Conservation (phyloP, 1,284 basidiomycete species). For the Ceratobasidium sp. region DNA sequence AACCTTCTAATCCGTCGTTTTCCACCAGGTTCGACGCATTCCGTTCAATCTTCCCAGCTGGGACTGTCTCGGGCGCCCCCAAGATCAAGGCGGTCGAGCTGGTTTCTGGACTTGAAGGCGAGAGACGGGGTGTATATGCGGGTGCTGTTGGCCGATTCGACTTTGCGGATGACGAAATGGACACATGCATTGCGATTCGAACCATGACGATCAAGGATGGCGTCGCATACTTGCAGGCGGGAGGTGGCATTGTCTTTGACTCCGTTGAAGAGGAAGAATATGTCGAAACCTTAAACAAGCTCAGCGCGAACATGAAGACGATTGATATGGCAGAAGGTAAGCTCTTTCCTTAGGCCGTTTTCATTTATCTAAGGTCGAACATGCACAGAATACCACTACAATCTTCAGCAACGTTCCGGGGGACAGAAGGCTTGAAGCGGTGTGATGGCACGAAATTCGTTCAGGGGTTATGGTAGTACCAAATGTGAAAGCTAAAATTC, state of each 20-base stretch:
- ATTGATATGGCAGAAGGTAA: slow-evolving; percentile 91
- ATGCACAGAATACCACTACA: slow-evolving; percentile 73
- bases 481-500: slow-evolving; percentile 5
- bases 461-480: not conserved
- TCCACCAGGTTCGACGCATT: slow-evolving; percentile 92
- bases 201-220: slow-evolving; percentile 99
- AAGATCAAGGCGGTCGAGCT: slow-evolving; percentile 99
- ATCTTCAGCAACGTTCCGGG: slow-evolving; percentile 65
- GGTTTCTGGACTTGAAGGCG: slow-evolving; percentile 87
- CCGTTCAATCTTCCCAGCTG: slow-evolving; percentile 98
- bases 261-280: slow-evolving; percentile 98
- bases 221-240: slow-evolving; percentile 92
- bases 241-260: slow-evolving; percentile 98
- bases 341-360: slow-evolving; percentile 55
- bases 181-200: slow-evolving; percentile 98
- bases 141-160: slow-evolving; percentile 98
- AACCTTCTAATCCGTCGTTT: not conserved
- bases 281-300: slow-evolving; percentile 95
- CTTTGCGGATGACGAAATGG: slow-evolving; percentile 95
- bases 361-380: not conserved
- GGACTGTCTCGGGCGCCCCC: slow-evolving; percentile 98
- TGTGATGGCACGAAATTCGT: not conserved
- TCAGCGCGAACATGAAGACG: slow-evolving; percentile 88
- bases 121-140: slow-evolving; percentile 94
- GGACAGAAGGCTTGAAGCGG: too few species aligned